These are phyloP conservation scores for Astragalus glycyphyllos DNA, from an alignment of 306 rosid genomes.

Conservation along the genomic window DNA sequence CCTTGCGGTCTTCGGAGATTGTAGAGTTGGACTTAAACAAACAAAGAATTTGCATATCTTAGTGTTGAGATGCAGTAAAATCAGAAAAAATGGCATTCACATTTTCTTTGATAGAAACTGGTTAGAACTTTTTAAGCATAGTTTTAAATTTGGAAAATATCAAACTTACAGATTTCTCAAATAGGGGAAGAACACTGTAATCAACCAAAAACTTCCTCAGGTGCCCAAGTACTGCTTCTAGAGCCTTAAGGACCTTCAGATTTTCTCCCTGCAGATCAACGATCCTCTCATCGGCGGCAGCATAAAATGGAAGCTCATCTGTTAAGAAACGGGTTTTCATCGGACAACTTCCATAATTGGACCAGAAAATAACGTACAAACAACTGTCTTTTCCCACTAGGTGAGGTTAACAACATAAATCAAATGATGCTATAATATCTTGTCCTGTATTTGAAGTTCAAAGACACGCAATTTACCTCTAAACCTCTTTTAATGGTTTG, in stretches of 20 bases:
- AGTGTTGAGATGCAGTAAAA: conserved; percentile 22
- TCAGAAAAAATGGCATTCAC: conserved; percentile 16
- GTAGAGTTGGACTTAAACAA: conserved; percentile 60
- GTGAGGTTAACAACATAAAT: background rate
- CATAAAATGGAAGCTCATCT: conserved; percentile 95
- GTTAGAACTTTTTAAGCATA: conserved; percentile 3
- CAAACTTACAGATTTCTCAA: conserved; percentile 87
- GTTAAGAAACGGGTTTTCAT: conserved; percentile 40
- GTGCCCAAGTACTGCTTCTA: conserved; percentile 90
- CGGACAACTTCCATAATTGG: conserved; percentile 27
- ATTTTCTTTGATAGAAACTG: conserved; percentile 4
- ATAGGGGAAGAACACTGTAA: conserved; percentile 93
- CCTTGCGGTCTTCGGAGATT: conserved; percentile 72
- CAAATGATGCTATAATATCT: background rate
- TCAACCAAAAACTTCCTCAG: conserved; percentile 95
- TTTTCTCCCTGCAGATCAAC: conserved; percentile 95
- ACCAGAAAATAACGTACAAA: conserved; percentile 8
- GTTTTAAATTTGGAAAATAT: conserved; percentile 1
- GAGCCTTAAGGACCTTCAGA: conserved; percentile 80
- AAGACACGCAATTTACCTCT: background rate
- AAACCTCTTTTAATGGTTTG: background rate
- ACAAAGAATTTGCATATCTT: conserved; percentile 27
- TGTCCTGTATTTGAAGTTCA: background rate
- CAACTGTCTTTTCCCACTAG: background rate
- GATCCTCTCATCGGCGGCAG: conserved; percentile 87